These are phyloP conservation scores for Cordyceps cateniannulata DNA, from an alignment of 2,329 filamentous ascomycete species.

Conservation along the genomic window DNA sequence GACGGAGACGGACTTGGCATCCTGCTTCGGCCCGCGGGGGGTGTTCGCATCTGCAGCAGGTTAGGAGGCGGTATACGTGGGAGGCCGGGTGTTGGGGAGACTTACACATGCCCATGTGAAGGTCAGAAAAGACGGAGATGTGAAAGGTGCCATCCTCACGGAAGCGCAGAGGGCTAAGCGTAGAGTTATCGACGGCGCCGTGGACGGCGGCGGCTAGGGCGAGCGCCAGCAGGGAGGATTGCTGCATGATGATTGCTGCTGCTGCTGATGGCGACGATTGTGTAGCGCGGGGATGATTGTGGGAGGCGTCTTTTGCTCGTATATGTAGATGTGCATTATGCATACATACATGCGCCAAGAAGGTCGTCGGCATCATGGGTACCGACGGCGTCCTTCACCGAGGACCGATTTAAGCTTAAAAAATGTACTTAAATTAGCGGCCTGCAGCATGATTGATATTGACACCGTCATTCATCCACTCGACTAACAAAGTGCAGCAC, in stretches of 20 bases:
- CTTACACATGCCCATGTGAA: conserved; percentile 13
- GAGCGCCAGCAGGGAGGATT: not conserved
- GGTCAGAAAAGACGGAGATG: conserved; percentile 13
- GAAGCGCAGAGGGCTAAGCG: conserved; percentile 10
- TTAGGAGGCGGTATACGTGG: not conserved
- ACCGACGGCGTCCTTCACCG: not conserved
- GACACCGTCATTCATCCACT: not conserved
- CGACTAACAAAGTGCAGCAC: too few species aligned
- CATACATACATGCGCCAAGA: not conserved
- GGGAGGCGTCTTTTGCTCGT: not conserved
- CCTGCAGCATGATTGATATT: not conserved
- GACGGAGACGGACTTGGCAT: conserved; percentile 28
- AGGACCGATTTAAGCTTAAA: not conserved
- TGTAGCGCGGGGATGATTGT: not conserved
- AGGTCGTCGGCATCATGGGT: not conserved
- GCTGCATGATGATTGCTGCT: not conserved
- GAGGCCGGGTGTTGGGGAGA: not conserved
- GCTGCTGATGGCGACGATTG: not conserved
- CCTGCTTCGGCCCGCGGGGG: conserved; percentile 32
- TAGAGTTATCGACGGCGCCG: conserved; percentile 4
- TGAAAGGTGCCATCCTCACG: conserved; percentile 11
- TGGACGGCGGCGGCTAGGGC: not conserved
- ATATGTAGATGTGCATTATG: not conserved
- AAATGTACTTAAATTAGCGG: not conserved
- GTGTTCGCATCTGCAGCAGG: conserved; percentile 20